Evolutionary conservation across 2,329 filamentous ascomycete genomes (phyloP), one percentile per base, ranked within the genome.

Genomic region (Aspergillus carbonarius): DNA sequence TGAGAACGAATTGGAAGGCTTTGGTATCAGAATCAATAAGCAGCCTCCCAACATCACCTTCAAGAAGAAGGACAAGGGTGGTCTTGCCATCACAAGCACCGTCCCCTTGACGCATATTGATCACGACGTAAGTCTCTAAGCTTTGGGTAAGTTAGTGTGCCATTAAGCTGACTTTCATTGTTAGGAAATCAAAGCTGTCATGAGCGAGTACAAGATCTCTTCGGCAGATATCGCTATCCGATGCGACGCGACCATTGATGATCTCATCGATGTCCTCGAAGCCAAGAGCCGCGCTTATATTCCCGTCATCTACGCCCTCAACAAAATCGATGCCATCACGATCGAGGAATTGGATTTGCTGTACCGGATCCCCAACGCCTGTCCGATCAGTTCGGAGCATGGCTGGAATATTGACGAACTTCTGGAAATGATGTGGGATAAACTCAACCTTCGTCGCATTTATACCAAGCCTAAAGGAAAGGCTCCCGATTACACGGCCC

Each of bases 31-130:
- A 57, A 93, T 98, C 81, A 99, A 99, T 83, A 99, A 98, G 82
- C 81, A 87, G 68, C 95, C 95, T 25, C 95, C 95, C 40, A 99
- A 99, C 75, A 99, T 99, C 71, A 91, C 95, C n/a, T 96, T 97
- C 83, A 96, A 89, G 80, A 99, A 99, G 83, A 99, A 99, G 83
- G 95, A 99, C 78, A 98, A 98, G 80, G 95, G 95, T 67, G 95
- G 95, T 35, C 87, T 99, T 72, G 93, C 91, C 72, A 95, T 99
- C 72, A 96, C 93, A n/a, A 95, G 87, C 78, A 99, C 95, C 2
- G 89, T 95, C 46, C 92, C 93, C 5, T 82, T 99, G 67, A 89
- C 89, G 23, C 92, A 99, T 77, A 96, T 99, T 71, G 91, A 95
- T 74, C 84, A 92, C 67, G 95, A 96, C 72, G 81, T 82, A 68